Conservation (phyloP, 768 basidiomycete species). For the Trametes sanguinea region DNA sequence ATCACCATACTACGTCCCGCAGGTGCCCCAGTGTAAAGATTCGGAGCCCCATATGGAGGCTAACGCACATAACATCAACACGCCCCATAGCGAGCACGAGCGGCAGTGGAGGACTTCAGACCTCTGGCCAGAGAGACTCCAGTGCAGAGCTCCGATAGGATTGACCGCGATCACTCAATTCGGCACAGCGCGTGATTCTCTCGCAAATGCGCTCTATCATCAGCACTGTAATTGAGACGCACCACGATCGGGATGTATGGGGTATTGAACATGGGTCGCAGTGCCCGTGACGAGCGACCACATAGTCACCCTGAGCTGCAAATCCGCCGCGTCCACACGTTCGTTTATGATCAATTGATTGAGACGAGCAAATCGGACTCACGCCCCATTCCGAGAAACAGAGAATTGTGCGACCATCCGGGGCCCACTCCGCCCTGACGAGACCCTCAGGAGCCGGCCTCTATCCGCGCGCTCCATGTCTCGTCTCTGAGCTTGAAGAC, state of each 20-base stretch:
- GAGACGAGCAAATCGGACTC: conserved; percentile 36
- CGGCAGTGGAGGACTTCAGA: too few species aligned
- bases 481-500: conserved; percentile 82
- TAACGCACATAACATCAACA: too few species aligned
- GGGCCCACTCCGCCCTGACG: conserved; percentile 87
- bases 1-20: too few species aligned
- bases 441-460: conserved; percentile 85
- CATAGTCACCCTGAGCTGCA: conserved; percentile 81
- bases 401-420: conserved; percentile 77
- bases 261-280: conserved; percentile 85
- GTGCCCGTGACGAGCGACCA: conserved; percentile 79
- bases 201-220: background rate
- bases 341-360: background rate
- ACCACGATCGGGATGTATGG: conserved; percentile 82
- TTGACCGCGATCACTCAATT: too few species aligned
- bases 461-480: conserved; percentile 74
- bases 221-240: background rate
- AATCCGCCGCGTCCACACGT: too few species aligned
- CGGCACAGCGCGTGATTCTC: too few species aligned
- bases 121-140: too few species aligned
- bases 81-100: too few species aligned
- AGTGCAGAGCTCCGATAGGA: too few species aligned
- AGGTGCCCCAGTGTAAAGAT: too few species aligned
- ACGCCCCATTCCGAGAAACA: conserved; percentile 96
- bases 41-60: too few species aligned